Base-by-base conservation (phyloP, 345 rosid species). In the Combretum micranthum region DNA sequence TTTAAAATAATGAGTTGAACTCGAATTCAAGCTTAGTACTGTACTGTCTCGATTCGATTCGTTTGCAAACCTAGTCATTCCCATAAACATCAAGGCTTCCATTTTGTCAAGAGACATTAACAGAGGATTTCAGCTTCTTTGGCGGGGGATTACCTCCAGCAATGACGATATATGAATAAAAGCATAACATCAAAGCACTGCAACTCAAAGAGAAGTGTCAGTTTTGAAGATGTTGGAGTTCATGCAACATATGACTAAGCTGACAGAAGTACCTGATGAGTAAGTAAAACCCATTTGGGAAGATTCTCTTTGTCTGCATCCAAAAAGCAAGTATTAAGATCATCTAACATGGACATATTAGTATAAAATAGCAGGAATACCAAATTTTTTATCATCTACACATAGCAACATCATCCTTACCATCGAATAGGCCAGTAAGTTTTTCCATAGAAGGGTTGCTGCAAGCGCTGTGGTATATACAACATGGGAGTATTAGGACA, bases 71-170 rank as follows among this genome's bases (percentile, higher is more conserved):
- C 39, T 4, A 3, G 4, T 32, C 39, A 32, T 32, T 11, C 9
- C 39, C 39, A 32, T 32, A 32, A 13, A 21, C 47, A 50, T 51
- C 20, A 17, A 43, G 18, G 47, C 16, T 23, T 42, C 17, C 51
- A 25, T 45, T 39, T 75, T 64, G 76, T 43, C 75, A 74, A 13
- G 68, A 52, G 48, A 52, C 58, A 62, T 49, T 64, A 4, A 79
- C 74, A 59, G 85, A 59, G 43, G 74, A 60, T 50, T 82, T 87
- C 80, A 71, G 65, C 80, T 90, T 87, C 79, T 85, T 90, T 50
- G 97, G 99, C 37, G 96, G 96, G 26, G 97, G 99, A 60, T 94
- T 90, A 58, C 99, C 99, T 59, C 99, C 97, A 2, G 97, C 80
- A 42, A 84, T 56, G 69, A 87, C 66, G 69, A 93, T 96, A 60